Evolutionary conservation across 306 rosid genomes (phyloP).

Genomic region (Cyclanthera cordifolia): DNA sequence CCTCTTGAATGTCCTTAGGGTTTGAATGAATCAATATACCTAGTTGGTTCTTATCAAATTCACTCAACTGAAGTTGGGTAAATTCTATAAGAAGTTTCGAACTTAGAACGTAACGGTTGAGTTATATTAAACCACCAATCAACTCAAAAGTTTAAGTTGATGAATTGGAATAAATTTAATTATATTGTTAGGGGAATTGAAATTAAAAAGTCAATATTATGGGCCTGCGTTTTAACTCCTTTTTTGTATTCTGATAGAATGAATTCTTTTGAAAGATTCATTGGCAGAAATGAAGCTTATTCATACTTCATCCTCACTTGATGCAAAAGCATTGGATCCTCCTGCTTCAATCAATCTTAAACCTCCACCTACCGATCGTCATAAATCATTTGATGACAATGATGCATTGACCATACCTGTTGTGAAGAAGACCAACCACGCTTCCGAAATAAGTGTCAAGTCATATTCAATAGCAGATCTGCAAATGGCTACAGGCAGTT

Average conservation of each 20-base stretch:
- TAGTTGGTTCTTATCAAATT: no score
- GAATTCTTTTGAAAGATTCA: conserved; percentile 8
- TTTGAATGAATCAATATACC: no score
- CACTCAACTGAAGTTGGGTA: neutral
- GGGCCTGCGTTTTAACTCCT: neutral
- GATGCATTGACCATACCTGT: conserved; percentile 49
- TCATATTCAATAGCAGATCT: conserved; percentile 82
- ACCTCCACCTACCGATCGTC: conserved; percentile 90
- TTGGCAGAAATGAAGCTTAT: conserved; percentile 62
- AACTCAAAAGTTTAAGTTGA: no score
- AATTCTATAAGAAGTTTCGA: neutral
- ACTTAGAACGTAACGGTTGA: no score
- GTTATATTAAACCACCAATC: no score
- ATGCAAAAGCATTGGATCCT: conserved; percentile 51
- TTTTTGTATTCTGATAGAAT: neutral
- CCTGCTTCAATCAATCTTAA: conserved; percentile 50
- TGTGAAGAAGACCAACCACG: conserved; percentile 38
- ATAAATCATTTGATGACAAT: conserved; percentile 66
- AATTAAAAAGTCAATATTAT: neutral
- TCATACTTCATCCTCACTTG: conserved; percentile 39
- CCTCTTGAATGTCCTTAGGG: no score
- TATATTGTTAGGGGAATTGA: neutral
- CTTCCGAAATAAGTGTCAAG: conserved; percentile 61
- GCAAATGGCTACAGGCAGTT: conserved; percentile 97
- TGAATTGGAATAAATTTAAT: no score